These are phyloP conservation scores for Rhodamnia argentea DNA, from an alignment of 345 rosid genomes.

Conservation along the genomic window DNA sequence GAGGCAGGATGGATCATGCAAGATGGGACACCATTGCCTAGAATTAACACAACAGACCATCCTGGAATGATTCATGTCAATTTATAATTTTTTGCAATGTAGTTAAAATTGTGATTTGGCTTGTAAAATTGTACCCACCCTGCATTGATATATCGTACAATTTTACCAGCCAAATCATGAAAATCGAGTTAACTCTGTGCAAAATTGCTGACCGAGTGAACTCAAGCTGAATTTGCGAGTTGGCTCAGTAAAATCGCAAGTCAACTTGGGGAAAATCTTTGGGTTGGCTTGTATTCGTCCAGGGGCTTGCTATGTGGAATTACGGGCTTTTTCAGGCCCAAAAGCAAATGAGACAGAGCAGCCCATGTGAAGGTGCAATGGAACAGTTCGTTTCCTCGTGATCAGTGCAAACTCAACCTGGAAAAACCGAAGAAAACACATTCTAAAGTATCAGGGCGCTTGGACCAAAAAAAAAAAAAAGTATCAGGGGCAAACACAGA, in stretches of 20 bases:
- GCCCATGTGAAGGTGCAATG: neutral
- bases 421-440: no score
- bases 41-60: conserved; percentile 79
- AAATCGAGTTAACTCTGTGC: neutral
- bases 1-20: conserved; percentile 96
- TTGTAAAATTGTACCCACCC: neutral
- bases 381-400: neutral
- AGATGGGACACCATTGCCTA: conserved; percentile 99
- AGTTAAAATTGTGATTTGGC: neutral
- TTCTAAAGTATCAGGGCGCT: neutral
- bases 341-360: neutral
- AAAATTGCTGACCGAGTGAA: neutral
- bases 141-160: fast-evolving
- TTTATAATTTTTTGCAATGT: neutral
- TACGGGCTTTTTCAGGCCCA: neutral
- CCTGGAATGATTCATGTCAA: neutral
- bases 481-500: no score
- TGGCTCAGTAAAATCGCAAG: neutral
- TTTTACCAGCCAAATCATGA: neutral
- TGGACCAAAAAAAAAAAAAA: no score
- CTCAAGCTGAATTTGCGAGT: neutral
- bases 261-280: neutral
- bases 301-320: neutral
- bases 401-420: neutral
- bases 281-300: neutral